Conservation (phyloP, 2,329 filamentous ascomycete genomes). For the Akanthomyces muscarius region DNA sequence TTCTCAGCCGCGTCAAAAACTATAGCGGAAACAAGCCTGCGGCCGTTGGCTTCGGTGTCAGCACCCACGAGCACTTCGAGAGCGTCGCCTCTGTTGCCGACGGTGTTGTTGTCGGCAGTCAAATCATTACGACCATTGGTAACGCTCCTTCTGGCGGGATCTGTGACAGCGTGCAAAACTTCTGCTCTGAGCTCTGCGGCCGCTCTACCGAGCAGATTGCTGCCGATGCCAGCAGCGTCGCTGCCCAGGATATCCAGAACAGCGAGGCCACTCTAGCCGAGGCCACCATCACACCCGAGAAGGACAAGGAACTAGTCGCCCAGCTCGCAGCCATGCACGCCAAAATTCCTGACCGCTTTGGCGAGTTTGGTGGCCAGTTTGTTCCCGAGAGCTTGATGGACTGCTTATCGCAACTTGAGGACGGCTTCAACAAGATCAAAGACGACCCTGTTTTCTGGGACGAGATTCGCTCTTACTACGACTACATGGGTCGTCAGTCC, state of each 20-base stretch:
- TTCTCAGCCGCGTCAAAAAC: constrained; percentile 81
- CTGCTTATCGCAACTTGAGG: constrained; percentile 84
- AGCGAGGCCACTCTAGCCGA: constrained; percentile 62
- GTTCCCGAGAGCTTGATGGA: constrained; percentile 98
- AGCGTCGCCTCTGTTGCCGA: constrained; percentile 81
- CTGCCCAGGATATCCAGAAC: constrained; percentile 64
- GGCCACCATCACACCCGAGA: constrained; percentile 62
- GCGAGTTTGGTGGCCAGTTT: constrained; percentile 95
- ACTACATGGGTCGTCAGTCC: constrained; percentile 93
- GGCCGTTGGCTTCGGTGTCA: constrained; percentile 93
- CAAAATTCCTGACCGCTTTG: constrained; percentile 80
- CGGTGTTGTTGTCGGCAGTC: constrained; percentile 93
- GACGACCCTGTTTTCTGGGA: constrained; percentile 94
- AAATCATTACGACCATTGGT: constrained; percentile 80
- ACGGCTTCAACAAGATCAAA: constrained; percentile 81
- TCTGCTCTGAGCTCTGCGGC: constrained; percentile 67
- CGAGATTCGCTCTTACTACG: constrained; percentile 92
- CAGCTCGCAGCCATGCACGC: constrained; percentile 80
- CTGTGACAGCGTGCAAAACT: constrained; percentile 63
- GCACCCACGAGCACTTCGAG: constrained; percentile 88
- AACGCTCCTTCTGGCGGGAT: constrained; percentile 34
- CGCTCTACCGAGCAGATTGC: constrained; percentile 30
- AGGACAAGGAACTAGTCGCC: constrained; percentile 64
- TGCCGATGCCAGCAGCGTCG: constrained; percentile 29
- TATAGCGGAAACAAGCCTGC: constrained; percentile 89